phyloP scores from a whole-genome alignment of 1,284 basidiomycete genomes.

The Singerocomus rubriflavus region DNA sequence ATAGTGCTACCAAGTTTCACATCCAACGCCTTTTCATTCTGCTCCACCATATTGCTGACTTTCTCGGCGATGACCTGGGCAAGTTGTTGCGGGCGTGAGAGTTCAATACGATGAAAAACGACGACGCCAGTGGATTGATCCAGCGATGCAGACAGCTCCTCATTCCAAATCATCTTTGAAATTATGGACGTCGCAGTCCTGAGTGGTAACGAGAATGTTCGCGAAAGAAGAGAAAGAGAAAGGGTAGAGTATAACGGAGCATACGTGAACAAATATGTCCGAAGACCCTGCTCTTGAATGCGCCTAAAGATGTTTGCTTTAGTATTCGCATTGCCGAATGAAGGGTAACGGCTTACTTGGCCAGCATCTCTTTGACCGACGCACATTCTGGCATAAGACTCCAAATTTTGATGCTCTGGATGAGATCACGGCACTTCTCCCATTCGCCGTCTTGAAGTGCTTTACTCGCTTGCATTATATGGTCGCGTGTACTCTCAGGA shows the following conservation, averaged over 20 bases:
- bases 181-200: constrained; percentile 88
- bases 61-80: constrained; percentile 89
- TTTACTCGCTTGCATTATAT: constrained; percentile 99
- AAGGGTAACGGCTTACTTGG: constrained; percentile 57
- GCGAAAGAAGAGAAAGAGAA: constrained; percentile 82
- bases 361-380: constrained; percentile 92
- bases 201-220: constrained; percentile 83
- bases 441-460: constrained; percentile 96
- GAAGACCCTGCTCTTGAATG: constrained; percentile 96
- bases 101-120: constrained; percentile 88
- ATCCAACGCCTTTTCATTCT: constrained; percentile 95
- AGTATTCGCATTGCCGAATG: not conserved
- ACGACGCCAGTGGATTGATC: constrained; percentile 87
- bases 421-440: constrained; percentile 91
- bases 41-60: constrained; percentile 85
- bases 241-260: constrained; percentile 92
- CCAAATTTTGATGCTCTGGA: constrained; percentile 98
- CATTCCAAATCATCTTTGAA: constrained; percentile 99
- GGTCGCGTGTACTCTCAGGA: constrained; percentile 97
- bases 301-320: constrained; percentile 51
- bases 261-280: constrained; percentile 99
- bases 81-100: constrained; percentile 86
- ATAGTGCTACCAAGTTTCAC: constrained; percentile 73
- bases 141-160: constrained; percentile 91
- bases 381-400: constrained; percentile 88